Percentiles rank a stretch among this genome's conserved stretches.
These are phyloP conservation scores for Neospora caninum DNA, from an alignment of 169 alveolate genomes.

Conservation along the genomic window DNA sequence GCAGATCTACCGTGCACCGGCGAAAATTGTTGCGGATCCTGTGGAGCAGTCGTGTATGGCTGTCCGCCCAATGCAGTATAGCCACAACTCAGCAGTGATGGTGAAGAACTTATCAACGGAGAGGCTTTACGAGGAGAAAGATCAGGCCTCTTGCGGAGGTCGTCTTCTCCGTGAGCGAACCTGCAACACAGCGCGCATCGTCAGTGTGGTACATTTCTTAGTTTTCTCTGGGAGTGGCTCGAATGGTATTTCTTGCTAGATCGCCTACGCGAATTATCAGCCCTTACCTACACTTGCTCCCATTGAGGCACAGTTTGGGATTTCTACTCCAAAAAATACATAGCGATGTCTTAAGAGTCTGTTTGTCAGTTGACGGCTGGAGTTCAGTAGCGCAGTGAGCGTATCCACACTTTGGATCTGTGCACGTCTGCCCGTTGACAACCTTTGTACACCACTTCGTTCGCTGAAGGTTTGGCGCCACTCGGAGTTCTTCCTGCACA, in stretches of 20 bases:
- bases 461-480: conserved; percentile 34
- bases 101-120: not conserved
- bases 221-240: not conserved
- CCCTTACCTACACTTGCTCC: conserved; percentile 48
- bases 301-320: conserved; percentile 39
- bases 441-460: conserved; percentile 50
- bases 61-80: not conserved
- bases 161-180: conserved; percentile 50
- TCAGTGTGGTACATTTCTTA: not conserved
- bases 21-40: not conserved
- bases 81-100: not conserved
- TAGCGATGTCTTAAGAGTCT: conserved; percentile 47
- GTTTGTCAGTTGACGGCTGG: conserved; percentile 31
- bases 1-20: not conserved
- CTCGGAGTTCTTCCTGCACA: conserved; percentile 48
- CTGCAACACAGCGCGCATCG: conserved; percentile 6
- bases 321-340: conserved; percentile 38
- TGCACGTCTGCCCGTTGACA: conserved; percentile 36
- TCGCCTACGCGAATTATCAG: not conserved
- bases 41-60: not conserved
- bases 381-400: conserved; percentile 42
- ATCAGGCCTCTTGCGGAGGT: conserved; percentile 46
- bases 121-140: conserved; percentile 41
- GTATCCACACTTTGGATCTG: conserved; percentile 45
- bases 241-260: not conserved